Evolutionary conservation across 768 basidiomycete species (phyloP).

Genomic region (Tricholoma saponaceum): DNA sequence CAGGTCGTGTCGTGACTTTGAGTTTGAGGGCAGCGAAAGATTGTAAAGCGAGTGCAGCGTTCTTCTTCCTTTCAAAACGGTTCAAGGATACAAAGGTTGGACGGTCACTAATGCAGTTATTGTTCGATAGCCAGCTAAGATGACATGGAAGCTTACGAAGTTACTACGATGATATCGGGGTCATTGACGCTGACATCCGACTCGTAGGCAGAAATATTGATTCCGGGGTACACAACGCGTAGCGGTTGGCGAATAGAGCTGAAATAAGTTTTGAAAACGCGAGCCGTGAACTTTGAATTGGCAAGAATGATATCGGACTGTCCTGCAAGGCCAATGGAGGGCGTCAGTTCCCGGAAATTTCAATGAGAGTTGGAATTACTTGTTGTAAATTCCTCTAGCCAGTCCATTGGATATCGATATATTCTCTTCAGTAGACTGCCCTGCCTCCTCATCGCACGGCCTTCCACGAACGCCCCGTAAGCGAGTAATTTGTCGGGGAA

Average conservation of each 20-base stretch:
- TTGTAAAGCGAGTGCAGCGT: conserved; percentile 73
- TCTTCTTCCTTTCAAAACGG: conserved; percentile 96
- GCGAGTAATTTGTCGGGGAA: conserved; percentile 94
- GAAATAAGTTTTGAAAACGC: conserved; percentile 76
- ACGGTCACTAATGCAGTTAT: conserved; percentile 35
- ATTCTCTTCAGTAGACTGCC: conserved; percentile 58
- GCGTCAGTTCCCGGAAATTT: background rate
- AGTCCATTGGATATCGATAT: conserved; percentile 89
- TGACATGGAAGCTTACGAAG: conserved; percentile 46
- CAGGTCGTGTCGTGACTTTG: conserved; percentile 18
- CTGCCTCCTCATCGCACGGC: conserved; percentile 35
- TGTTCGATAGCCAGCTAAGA: background rate
- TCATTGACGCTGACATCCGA: conserved; percentile 35
- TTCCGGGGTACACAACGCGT: conserved; percentile 91
- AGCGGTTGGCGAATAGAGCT: conserved; percentile 58
- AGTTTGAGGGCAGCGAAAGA: conserved; percentile 60
- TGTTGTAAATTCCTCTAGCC: conserved; percentile 86
- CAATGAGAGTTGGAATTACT: background rate
- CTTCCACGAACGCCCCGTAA: conserved; percentile 63
- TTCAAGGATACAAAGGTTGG: conserved; percentile 88
- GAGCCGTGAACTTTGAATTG: conserved; percentile 88
- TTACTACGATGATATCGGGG: conserved; percentile 48
- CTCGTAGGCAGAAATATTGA: conserved; percentile 77
- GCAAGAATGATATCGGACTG: conserved; percentile 89
- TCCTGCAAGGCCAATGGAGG: conserved; percentile 38